Evolutionary conservation across 495 filamentous ascomycete species (phyloP).

Genomic region (Aspergillus panamensis): DNA sequence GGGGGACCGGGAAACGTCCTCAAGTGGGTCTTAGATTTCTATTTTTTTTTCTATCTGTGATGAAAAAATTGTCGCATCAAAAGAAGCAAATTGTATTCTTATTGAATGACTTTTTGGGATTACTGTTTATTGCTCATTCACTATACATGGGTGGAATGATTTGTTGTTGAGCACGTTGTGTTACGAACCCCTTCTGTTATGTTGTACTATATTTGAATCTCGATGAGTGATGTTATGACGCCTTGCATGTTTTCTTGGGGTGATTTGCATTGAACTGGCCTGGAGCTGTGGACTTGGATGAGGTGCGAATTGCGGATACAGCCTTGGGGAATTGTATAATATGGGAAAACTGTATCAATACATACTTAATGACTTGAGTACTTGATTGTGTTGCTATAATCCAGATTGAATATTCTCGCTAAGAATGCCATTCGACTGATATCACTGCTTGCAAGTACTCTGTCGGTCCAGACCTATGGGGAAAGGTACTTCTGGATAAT

Average conservation of each 20-base stretch:
- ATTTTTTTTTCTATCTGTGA: slow-evolving; percentile 12
- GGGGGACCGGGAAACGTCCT: slow-evolving; percentile 2
- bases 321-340: slow-evolving; percentile 7
- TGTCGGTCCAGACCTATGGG: too few species aligned
- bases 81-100: slow-evolving; percentile 17
- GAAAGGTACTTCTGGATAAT: too few species aligned
- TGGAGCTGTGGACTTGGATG: slow-evolving; percentile 11
- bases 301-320: slow-evolving; percentile 5
- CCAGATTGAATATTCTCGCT: too few species aligned
- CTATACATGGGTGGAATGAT: slow-evolving; percentile 12
- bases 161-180: slow-evolving; percentile 9
- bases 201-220: slow-evolving; percentile 24
- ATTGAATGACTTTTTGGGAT: slow-evolving; percentile 4
- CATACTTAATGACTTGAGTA: neutral
- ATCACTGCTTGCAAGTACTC: too few species aligned
- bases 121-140: slow-evolving; percentile 3
- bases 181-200: slow-evolving; percentile 16
- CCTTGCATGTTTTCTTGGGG: slow-evolving; percentile 12
- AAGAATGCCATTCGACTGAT: too few species aligned
- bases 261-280: slow-evolving; percentile 14
- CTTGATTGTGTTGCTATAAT: too few species aligned
- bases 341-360: neutral
- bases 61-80: slow-evolving; percentile 21
- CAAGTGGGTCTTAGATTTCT: slow-evolving; percentile 14
- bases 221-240: slow-evolving; percentile 23